Base-by-base conservation (phyloP, 805 yeast genomes). In the Cyberlindnera veronae region DNA sequence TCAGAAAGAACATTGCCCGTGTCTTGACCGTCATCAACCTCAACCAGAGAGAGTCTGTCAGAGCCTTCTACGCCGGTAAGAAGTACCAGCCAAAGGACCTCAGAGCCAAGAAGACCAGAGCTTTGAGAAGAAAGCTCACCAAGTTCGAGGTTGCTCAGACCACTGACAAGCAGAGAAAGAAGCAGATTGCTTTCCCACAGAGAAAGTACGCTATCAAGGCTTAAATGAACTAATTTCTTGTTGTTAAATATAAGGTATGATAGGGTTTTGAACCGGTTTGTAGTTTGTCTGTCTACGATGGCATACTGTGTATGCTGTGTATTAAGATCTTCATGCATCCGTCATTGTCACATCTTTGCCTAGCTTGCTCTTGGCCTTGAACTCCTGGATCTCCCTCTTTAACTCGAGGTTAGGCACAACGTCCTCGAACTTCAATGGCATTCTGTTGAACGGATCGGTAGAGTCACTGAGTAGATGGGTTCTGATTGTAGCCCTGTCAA, bases 21-120 rank as follows among this genome's bases (percentile, higher is more conserved):
- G 95, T 90, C 63, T 84, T 93, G 74, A 93, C 99, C 59, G 77
- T 91, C 76, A 88, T 91, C 78, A 90, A 86, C 90, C 81, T 83
- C 65, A 87, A 84, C 79, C 96, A 89, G 77, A 89, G 99, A 78
- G 89, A 84, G 59, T 81, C 83, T 62, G 96, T 88, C 69, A 87
- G 87, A 75, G 93, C 84, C 68, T 84, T 86, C 80, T 90, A 90
- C 91, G 79, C 80, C 60, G 93, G 89, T 71, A 84, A 86, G 83
- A 90, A 88, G 77, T 85, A 81, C 83, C 78, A 80, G 72, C 98
- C 99, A 79, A 90, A 91, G 80, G 97, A 90, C 72, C 81, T 93
- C 77, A 91, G 98, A 79, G 95, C 89, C 63, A 93, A 93, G 91
- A 87, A 93, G 85, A 93, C 99, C 75, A 91, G 98, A 84, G 98